phyloP scores from a whole-genome alignment of 805 yeast species.

The Starmerella geochares region DNA sequence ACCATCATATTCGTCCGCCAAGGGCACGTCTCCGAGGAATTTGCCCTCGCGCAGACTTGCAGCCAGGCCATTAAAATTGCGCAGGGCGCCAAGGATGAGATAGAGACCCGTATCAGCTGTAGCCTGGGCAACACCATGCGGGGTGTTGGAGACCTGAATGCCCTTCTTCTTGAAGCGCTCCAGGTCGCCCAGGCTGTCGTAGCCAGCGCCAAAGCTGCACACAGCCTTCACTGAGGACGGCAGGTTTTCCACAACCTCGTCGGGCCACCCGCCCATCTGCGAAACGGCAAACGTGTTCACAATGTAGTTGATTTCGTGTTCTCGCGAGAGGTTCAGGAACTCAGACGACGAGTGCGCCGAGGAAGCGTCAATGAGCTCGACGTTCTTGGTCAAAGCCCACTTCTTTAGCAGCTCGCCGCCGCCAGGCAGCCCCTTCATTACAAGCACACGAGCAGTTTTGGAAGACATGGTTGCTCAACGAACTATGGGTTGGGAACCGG shows the following conservation, averaged over 20 bases:
- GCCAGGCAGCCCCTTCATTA: slow-evolving; percentile 10
- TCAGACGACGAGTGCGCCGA: slow-evolving; percentile 36
- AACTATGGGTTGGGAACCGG: no score
- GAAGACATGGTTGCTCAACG: background rate
- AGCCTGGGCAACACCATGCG: slow-evolving; percentile 43
- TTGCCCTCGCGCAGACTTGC: slow-evolving; percentile 37
- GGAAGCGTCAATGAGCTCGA: slow-evolving; percentile 38
- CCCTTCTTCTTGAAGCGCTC: slow-evolving; percentile 34
- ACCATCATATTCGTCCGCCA: slow-evolving; percentile 44
- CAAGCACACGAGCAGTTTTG: background rate
- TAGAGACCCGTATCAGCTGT: slow-evolving; percentile 51
- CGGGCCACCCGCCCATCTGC: slow-evolving; percentile 38
- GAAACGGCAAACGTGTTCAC: slow-evolving; percentile 36
- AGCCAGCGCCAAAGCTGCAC: slow-evolving; percentile 49
- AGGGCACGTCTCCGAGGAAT: slow-evolving; percentile 38
- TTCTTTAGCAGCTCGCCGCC: slow-evolving; percentile 28
- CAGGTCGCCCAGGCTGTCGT: slow-evolving; percentile 42
- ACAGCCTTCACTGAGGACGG: slow-evolving; percentile 37
- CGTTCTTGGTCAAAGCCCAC: slow-evolving; percentile 35
- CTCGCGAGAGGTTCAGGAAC: slow-evolving; percentile 34
- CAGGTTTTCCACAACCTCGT: slow-evolving; percentile 35
- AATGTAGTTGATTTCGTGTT: slow-evolving; percentile 35
- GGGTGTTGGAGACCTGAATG: slow-evolving; percentile 46
- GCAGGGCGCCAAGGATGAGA: slow-evolving; percentile 42
- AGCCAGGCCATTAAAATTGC: slow-evolving; percentile 41